Percentiles rank a stretch among this genome's conserved stretches.
Conservation (phyloP, 2,329 filamentous ascomycete species). For the Teratosphaeria epicoccoides region DNA sequence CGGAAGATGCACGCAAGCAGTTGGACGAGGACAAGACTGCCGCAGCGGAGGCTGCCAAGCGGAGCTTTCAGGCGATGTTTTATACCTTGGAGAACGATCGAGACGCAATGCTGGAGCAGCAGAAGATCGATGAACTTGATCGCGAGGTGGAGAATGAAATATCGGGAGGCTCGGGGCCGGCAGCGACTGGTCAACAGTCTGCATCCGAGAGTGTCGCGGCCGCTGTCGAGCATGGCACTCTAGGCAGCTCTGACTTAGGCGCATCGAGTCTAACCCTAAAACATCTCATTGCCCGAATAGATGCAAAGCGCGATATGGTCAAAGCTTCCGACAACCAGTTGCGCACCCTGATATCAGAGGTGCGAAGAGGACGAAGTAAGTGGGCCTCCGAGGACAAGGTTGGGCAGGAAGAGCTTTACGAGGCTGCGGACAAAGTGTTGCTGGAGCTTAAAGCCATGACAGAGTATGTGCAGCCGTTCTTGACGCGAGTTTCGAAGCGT, state of each 20-base stretch:
- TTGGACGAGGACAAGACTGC: conserved; percentile 85
- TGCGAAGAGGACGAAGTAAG: conserved; percentile 94
- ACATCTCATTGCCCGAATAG: conserved; percentile 90
- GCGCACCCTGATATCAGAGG: conserved; percentile 87
- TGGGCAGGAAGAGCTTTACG: conserved; percentile 94
- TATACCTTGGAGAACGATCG: conserved; percentile 92
- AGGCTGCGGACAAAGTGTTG: conserved; percentile 90
- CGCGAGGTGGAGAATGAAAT: conserved; percentile 94
- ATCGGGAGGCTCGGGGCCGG: conserved; percentile 46
- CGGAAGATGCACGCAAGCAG: conserved; percentile 84
- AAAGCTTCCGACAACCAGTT: conserved; percentile 87
- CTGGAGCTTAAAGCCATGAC: conserved; percentile 95
- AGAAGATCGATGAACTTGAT: conserved; percentile 91
- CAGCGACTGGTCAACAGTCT: conserved; percentile 41
- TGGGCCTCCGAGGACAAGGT: conserved; percentile 98
- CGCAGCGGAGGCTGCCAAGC: conserved; percentile 78
- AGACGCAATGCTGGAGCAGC: conserved; percentile 94
- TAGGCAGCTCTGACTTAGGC: conserved; percentile 89
- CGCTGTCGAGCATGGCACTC: conserved; percentile 65
- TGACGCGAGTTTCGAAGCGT: conserved; percentile 90
- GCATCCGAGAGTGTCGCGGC: conserved; percentile 37
- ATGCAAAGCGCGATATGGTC: conserved; percentile 82
- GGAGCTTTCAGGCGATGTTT: conserved; percentile 86
- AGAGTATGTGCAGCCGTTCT: conserved; percentile 91
- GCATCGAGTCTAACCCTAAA: conserved; percentile 93